phyloP scores from a whole-genome alignment of 2,329 filamentous ascomycete species.

The Aspergillus floridensis region DNA sequence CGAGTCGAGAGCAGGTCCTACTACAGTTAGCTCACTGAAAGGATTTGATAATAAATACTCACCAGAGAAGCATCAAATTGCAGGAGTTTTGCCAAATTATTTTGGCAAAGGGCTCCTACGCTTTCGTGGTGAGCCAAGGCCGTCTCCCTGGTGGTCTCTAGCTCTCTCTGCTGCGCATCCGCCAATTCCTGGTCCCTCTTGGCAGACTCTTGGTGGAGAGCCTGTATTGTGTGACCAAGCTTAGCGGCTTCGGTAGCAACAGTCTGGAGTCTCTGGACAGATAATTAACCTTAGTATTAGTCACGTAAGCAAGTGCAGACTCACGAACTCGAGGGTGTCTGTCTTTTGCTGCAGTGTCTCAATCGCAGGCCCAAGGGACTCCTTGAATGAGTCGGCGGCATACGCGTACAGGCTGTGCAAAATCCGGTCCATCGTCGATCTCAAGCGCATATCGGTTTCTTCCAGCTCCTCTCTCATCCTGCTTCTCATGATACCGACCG shows the following conservation, averaged over 20 bases:
- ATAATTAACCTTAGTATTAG: conserved; percentile 14
- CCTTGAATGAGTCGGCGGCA: conserved; percentile 20
- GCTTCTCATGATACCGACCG: conserved; percentile 30
- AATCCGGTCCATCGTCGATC: conserved; percentile 24
- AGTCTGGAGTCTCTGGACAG: conserved; percentile 31
- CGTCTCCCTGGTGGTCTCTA: conserved; percentile 28
- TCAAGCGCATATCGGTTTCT: conserved; percentile 24
- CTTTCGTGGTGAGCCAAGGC: conserved; percentile 31
- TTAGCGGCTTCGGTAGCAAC: conserved; percentile 23
- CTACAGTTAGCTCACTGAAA: conserved; percentile 6
- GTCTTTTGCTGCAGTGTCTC: conserved; percentile 18
- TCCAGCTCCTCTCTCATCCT: conserved; percentile 34
- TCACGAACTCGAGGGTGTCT: conserved; percentile 24
- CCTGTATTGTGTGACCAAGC: conserved; percentile 26
- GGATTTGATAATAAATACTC: conserved; percentile 3
- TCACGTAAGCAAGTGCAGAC: background rate
- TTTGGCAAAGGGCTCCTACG: conserved; percentile 31
- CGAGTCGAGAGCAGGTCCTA: conserved; percentile 34
- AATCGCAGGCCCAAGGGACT: conserved; percentile 21
- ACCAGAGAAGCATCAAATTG: conserved; percentile 38
- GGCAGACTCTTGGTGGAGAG: conserved; percentile 29
- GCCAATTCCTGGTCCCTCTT: conserved; percentile 27
- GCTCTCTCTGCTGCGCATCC: conserved; percentile 27
- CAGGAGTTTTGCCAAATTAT: conserved; percentile 29
- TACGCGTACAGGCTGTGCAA: conserved; percentile 25